Evolutionary conservation across 257 asterid genomes (phyloP), one percentile per base, ranked within the genome.

Genomic region (Ehretia macrophylla): DNA sequence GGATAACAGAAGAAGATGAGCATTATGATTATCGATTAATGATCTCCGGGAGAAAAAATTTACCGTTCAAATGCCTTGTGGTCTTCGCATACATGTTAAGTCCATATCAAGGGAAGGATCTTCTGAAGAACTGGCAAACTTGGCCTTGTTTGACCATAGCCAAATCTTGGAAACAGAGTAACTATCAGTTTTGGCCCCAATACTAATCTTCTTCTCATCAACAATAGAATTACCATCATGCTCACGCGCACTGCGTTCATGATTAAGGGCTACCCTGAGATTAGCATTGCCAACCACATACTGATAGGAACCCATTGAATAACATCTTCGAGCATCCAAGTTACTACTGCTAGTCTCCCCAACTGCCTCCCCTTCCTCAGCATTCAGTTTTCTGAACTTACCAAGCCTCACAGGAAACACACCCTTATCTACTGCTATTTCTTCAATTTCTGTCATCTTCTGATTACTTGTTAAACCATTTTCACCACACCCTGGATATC

Each of bases 121-220:
- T 48, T 73, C 72, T 0, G 87, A 76, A 19, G 96, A 80, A 61
- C 84, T 82, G 20, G 81, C 86, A 52, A 83, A 82, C 61, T 79
- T 85, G 8, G 90, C 83, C 73, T 91, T 91, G 63, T 84, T 83
- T 0, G 96, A 79, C 98, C 98, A 91, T 58, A 88, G 73, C 98
- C 98, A 91, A 70, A 91, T 88, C 94, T 91, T 91, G 72, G 98
- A 91, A 63, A 88, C 86, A 0, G 98, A 91, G 40, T 85, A 91
- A 80, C 98, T 91, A 75, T 91, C 98, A 0, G 84, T 88, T 76
- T 84, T 91, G n/a, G 95, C 69, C 58, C 95, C 93, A 19, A 85
- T 79, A 21, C 79, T 32, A 58, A 91, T 85, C 83, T 72, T 91
- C 78, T 86, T 91, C 32, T 50, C 73, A 47, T 70, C 82, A 10